Evolutionary conservation across 2,329 filamentous ascomycete genomes (phyloP), one percentile per base, ranked within the genome.

Genomic region (Venturia pyrina): DNA sequence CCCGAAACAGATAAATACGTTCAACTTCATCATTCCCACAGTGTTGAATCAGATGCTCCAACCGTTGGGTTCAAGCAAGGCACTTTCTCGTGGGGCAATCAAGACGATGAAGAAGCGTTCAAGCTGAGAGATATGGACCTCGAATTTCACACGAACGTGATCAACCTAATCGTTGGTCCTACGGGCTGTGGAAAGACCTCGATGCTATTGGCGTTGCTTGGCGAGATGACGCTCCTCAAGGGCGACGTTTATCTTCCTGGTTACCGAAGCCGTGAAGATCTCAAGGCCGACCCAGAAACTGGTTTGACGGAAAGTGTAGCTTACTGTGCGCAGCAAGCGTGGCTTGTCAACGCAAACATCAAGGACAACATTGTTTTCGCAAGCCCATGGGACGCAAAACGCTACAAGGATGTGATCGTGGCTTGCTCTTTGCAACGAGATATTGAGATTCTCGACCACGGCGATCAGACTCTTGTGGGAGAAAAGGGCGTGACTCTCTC

Each of bases 401-500:
- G 93, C 62, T 99, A 99, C 76, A 87, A 87, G 69, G 85, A 93
- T 65, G 95, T 99, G 46, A 87, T 99, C 69, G 85, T 91, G 50
- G 93, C 93, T 46, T 99, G 95, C 76, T 93, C 92, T 2, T 79
- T 99, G 65, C 89, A 96, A 74, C 89, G 91, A 64, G 95, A 99
- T 74, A 82, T 99, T 17, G 87, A 96, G 69, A 96, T 98, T 53
- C 85, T 99, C 1, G 93, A 97, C 75, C 87, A 88, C 67, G 95
- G 95, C 50, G 95, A 99, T 74, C 87, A 96, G 76, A 98, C 95
- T 0, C 80, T 97, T 28, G 95, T 99, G 41, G 95, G 95, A 63
- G 95, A 99, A 75, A 99, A 98, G 78, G 95, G 95, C 43, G 96
- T 99, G 68, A 93, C 93, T 19, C 85, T 99, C 17, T 99, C 95